These are phyloP conservation scores for Fusarium concolor DNA, from an alignment of 2,329 filamentous ascomycete species.

Conservation along the genomic window DNA sequence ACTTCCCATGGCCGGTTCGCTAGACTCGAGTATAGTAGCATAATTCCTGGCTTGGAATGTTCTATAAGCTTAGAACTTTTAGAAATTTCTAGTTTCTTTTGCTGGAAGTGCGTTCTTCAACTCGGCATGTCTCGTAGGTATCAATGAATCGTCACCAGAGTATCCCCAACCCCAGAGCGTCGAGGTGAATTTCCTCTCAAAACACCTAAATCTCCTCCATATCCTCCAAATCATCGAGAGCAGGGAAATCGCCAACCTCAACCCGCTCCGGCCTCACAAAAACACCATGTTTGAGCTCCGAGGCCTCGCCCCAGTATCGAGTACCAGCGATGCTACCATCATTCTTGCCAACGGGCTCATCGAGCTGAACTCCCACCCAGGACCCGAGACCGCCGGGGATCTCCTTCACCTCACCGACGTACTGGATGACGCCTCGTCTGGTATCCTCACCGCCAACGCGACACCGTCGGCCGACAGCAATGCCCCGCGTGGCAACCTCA, in stretches of 20 bases:
- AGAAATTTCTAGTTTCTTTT: not conserved
- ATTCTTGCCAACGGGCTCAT: constrained; percentile 86
- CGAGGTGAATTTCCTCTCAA: not conserved
- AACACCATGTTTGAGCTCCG: constrained; percentile 76
- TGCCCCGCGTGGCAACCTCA: constrained; percentile 77
- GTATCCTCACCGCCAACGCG: constrained; percentile 74
- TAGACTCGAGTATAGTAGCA: not conserved
- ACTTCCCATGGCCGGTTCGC: not conserved
- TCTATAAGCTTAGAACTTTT: not conserved
- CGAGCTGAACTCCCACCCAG: constrained; percentile 81
- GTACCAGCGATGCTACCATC: constrained; percentile 77
- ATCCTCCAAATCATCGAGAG: constrained; percentile 78
- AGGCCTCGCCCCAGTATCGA: constrained; percentile 76
- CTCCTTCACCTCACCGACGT: constrained; percentile 79
- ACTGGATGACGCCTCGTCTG: constrained; percentile 76
- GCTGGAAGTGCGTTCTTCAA: not conserved
- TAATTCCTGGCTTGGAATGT: not conserved
- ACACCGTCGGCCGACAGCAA: constrained; percentile 71
- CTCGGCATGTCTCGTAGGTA: not conserved
- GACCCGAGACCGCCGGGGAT: constrained; percentile 73
- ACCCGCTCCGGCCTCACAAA: constrained; percentile 84
- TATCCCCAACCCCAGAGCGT: not conserved
- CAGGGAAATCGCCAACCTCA: constrained; percentile 78
- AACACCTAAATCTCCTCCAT: constrained; percentile 75
- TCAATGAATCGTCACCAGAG: not conserved